A percentile compares a stretch with the other conserved stretches of the same genome.
Evolutionary conservation across 148 eudicot genomes (phyloP).

Genomic region (Camellia granthamiana): DNA sequence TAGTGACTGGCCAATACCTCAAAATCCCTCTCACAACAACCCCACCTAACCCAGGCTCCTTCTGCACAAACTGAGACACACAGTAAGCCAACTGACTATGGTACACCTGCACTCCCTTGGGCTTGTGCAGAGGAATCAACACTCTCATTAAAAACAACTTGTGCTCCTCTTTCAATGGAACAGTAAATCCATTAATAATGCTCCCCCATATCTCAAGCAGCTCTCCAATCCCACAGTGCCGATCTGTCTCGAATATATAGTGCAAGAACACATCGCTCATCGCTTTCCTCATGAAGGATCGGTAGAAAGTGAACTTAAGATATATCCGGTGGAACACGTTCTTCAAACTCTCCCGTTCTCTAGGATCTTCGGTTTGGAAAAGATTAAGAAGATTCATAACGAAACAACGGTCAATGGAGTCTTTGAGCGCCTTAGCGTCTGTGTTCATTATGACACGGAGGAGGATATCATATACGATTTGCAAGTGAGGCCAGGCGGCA

Average conservation of each 20-base stretch:
- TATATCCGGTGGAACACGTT: conserved; percentile 37
- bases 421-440: conserved; percentile 20
- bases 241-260: conserved; percentile 38
- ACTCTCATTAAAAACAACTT: conserved; percentile 36
- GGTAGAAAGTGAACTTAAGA: conserved; percentile 35
- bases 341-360: conserved; percentile 48
- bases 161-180: conserved; percentile 49
- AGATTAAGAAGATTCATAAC: conserved; percentile 32
- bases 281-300: conserved; percentile 46
- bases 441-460: conserved; percentile 19
- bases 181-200: conserved; percentile 41
- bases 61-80: conserved; percentile 47
- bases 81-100: conserved; percentile 49
- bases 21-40: conserved; percentile 35
- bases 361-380: conserved; percentile 45
- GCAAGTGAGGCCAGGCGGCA: conserved; percentile 45
- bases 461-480: conserved; percentile 38
- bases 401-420: conserved; percentile 27
- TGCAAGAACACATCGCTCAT: conserved; percentile 44
- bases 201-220: conserved; percentile 53
- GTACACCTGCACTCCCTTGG: conserved; percentile 39
- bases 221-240: conserved; percentile 46
- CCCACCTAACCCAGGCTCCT: conserved; percentile 36
- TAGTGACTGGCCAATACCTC: conserved; percentile 45
- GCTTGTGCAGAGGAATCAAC: conserved; percentile 44